Evolutionary conservation across 2,329 filamentous ascomycete genomes (phyloP), one percentile per base, ranked within the genome.

Genomic region (Aspergillus versicolor): DNA sequence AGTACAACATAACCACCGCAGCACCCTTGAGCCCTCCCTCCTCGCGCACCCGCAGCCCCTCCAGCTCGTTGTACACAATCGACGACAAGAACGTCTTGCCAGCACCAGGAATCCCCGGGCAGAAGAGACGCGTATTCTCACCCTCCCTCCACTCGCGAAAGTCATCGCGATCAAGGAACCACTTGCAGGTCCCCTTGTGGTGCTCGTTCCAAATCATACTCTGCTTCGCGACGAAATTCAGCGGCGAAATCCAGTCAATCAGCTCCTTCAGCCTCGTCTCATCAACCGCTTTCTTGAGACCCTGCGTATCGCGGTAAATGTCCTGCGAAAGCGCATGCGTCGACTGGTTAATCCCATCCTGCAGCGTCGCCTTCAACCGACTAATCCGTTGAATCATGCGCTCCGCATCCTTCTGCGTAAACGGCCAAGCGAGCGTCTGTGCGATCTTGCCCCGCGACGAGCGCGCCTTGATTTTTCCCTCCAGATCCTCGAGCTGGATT

Each of bases 1-100:
- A 62, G 24, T 62, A 62, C 1, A 62, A 46, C 52, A 61, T 56
- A 5, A 58, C 21, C 15, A 61, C 43, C 0, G 55, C 60, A 4
- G 60, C 58, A 11, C 49, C 50, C n/a, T 54, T 43, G 37, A 60
- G 52, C 2, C 49, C 58, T 2, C 48, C 55, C 15, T 52, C 49
- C 7, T 42, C 37, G 9, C 21, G 12, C 27, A 43, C 12, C 4
- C 43, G 24, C 21, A 57, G 22, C 7, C 27, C n/a, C 42, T 57
- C 55, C 44, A 57, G 19, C 49, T 57, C 49, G 38, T 43, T 41
- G 24, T 53, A 52, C 12, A 53, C 55, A n/a, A 57, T 57, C 6
- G 55, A 57, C 19, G 55, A 42, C 1, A 57, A n/a, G 11, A 57
- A 57, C 8, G 55, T 57, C 32, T 57, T 57, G 9, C 55, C 55